Evolutionary conservation across 345 rosid species (phyloP).

Genomic region (Populus tremula): DNA sequence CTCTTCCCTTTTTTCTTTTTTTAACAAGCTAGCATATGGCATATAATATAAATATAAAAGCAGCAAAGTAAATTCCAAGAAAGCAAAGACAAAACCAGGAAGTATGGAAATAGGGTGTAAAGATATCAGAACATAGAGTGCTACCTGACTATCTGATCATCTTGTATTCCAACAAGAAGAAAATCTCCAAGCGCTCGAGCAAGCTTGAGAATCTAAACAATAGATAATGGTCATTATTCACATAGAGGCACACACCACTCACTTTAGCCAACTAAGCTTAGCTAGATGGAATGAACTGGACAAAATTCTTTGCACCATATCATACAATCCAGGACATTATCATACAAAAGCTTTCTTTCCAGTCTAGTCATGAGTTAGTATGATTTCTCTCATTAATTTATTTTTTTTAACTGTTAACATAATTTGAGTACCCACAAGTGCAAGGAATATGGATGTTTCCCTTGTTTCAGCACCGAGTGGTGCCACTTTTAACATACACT

Average conservation of each 20-base stretch:
- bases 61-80: not conserved
- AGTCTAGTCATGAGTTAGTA: not conserved
- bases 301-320: not conserved
- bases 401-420: not conserved
- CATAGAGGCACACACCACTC: not conserved
- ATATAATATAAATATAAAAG: not conserved
- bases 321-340: not conserved
- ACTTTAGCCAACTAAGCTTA: not conserved
- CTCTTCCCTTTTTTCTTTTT: not conserved
- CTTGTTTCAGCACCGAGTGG: not conserved
- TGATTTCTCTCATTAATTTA: not conserved
- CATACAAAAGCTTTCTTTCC: not conserved
- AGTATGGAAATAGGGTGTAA: not conserved
- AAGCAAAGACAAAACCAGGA: not conserved
- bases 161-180: constrained; percentile 73
- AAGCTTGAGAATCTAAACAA: constrained; percentile 48
- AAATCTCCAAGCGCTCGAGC: constrained; percentile 77
- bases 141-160: constrained; percentile 69
- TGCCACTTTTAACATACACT: not conserved
- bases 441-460: not conserved
- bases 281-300: not conserved
- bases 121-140: not conserved
- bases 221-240: not conserved
- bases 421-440: not conserved
- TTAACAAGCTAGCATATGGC: not conserved